Evolutionary conservation across 2,329 filamentous ascomycete species (phyloP).

Genomic region (Sporothrix globosa): DNA sequence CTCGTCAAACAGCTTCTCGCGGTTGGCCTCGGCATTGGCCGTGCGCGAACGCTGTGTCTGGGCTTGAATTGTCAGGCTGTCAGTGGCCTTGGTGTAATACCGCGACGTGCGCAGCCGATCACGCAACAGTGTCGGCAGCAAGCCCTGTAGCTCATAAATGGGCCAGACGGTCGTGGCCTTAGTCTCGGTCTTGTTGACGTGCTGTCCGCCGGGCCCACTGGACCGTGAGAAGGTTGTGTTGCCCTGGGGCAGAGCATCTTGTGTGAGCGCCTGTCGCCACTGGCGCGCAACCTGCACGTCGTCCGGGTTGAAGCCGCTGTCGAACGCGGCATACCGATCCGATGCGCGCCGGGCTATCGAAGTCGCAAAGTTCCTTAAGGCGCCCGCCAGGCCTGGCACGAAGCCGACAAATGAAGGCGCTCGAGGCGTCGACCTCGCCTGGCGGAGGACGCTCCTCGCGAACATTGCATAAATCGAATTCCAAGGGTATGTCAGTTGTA

Average conservation of each 20-base stretch:
- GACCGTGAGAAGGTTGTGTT: constrained; percentile 60
- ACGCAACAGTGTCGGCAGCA: constrained; percentile 55
- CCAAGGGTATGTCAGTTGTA: not conserved
- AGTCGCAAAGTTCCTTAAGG: not conserved
- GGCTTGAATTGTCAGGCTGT: constrained; percentile 59
- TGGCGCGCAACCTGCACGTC: constrained; percentile 55
- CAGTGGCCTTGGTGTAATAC: constrained; percentile 57
- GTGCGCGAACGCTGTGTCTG: constrained; percentile 58
- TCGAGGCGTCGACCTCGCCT: not conserved
- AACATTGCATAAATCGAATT: not conserved
- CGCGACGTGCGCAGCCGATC: constrained; percentile 53
- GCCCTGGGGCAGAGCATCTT: constrained; percentile 53
- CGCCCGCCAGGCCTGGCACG: not conserved
- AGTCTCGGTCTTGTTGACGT: constrained; percentile 67
- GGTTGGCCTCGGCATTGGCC: constrained; percentile 59
- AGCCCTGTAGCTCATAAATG: constrained; percentile 50
- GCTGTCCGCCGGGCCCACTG: constrained; percentile 63
- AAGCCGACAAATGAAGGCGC: not conserved
- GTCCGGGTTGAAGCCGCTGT: constrained; percentile 54
- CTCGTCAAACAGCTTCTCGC: constrained; percentile 53
- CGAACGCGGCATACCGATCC: constrained; percentile 53
- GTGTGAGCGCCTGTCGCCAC: constrained; percentile 54
- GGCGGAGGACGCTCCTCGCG: not conserved
- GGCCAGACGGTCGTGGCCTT: constrained; percentile 61
- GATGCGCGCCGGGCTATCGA: not conserved